Evolutionary conservation across 352 stramenopile species (phyloP).

Genomic region (Thalassiosira hispida): DNA sequence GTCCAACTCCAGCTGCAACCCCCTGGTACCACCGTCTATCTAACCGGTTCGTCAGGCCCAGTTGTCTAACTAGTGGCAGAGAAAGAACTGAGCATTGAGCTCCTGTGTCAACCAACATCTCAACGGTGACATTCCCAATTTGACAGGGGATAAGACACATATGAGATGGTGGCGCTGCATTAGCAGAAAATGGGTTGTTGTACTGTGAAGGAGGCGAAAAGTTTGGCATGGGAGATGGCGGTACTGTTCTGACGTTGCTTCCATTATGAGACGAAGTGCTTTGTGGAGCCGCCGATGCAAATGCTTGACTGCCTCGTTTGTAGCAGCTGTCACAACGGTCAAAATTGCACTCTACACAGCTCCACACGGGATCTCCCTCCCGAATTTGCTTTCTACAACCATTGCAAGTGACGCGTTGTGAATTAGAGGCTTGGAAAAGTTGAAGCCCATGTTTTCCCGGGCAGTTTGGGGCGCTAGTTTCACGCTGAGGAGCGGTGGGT

Average conservation of each 20-base stretch:
- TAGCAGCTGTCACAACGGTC: constrained; percentile 49
- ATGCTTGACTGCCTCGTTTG: constrained; percentile 4
- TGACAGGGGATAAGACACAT: constrained; percentile 57
- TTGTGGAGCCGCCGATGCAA: neutral
- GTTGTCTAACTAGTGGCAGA: constrained; percentile 53
- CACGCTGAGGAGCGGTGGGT: neutral
- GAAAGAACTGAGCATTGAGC: constrained; percentile 70
- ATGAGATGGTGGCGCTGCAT: constrained; percentile 12
- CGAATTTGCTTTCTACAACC: constrained; percentile 22
- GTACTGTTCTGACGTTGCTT: neutral
- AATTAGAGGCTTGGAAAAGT: constrained; percentile 34
- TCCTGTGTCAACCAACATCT: constrained; percentile 79
- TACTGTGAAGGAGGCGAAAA: constrained; percentile 13
- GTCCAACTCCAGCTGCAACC: constrained; percentile 66
- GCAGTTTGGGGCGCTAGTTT: constrained; percentile 22
- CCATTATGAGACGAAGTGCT: constrained; percentile 3
- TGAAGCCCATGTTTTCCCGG: constrained; percentile 38
- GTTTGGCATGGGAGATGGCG: constrained; percentile 7
- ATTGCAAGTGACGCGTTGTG: constrained; percentile 50
- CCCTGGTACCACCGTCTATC: constrained; percentile 51
- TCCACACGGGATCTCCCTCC: constrained; percentile 31
- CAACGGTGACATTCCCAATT: constrained; percentile 56
- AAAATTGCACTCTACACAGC: constrained; percentile 48
- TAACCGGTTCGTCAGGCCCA: constrained; percentile 61
- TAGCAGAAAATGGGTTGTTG: constrained; percentile 31